Evolutionary conservation across 352 stramenopile species (phyloP), one percentile per base, ranked within the genome.

Genomic region (Phytophthora sojae): DNA sequence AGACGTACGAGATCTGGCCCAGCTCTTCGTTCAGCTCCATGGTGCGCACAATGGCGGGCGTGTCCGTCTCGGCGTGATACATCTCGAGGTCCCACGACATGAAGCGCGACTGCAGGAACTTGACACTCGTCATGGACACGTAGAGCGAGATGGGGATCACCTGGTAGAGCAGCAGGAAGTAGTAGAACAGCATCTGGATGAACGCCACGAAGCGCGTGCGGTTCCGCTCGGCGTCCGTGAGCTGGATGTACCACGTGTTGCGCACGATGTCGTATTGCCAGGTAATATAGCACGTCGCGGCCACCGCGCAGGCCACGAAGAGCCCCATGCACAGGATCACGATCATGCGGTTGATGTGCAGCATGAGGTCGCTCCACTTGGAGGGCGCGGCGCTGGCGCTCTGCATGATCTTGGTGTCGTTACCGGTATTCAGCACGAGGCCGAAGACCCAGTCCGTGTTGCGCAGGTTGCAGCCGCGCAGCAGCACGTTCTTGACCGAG

Each of bases 1-100:
- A 99, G 17, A 99, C 94, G 72, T 99, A 99, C 64, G 82, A 91
- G 25, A 98, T 91, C 73, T 98, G 93, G 3, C 94, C 94, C 4
- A 98, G 74, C 64, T 97, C 92, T 74, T 98, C 93, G 71, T 96
- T 97, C 15, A 98, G 79, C 30, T 89, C 91, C 86, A 96, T 97
- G 11, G 88, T 97, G 8, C 91, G 77, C 29, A 92, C 83, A 26
- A 93, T 88, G 14, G 85, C 83, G 5, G 93, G 86, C 17, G 95
- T 99, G 71, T 98, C 89, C 7, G 86, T 97, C 71, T 98, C 93
- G 37, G 82, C 85, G 72, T 99, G 86, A 71, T 97, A 97, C 91
- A 97, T 97, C 19, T 95, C 76, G 4, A 88, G 71, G 67, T 97
- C 92, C 82, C 84, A 92, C n/a, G 86, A 81, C 77, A 98, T 98